A percentile compares a stretch with the other conserved stretches of the same genome.
These are phyloP conservation scores for Backusella parvicylindrica DNA, from an alignment of 192 early-diverging fungal species.

Conservation along the genomic window DNA sequence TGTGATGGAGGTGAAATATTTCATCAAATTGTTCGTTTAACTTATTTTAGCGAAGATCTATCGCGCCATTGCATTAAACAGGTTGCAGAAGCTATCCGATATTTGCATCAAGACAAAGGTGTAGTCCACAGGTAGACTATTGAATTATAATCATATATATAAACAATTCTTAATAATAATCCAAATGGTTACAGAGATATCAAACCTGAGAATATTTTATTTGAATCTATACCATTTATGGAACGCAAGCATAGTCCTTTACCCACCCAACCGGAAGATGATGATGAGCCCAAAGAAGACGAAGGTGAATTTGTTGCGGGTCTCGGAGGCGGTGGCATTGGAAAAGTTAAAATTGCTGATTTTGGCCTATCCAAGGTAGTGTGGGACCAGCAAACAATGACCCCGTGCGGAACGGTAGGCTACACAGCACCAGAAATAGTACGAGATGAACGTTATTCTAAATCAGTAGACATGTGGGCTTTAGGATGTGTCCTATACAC, in stretches of 20 bases:
- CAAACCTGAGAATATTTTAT: conserved; percentile 89
- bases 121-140: conserved; percentile 58
- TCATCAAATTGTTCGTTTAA: conserved; percentile 76
- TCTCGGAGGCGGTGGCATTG: conserved; percentile 81
- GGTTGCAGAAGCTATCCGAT: conserved; percentile 79
- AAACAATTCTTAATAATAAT: background rate
- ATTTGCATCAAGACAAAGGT: conserved; percentile 78
- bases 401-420: conserved; percentile 90
- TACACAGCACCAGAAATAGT: conserved; percentile 95
- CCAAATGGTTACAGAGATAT: conserved; percentile 65
- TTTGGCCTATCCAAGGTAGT: conserved; percentile 89
- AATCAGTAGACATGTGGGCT: conserved; percentile 84
- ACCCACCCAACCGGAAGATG: conserved; percentile 47
- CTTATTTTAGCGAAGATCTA: conserved; percentile 77
- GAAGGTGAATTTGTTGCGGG: conserved; percentile 73
- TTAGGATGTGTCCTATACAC: conserved; percentile 84
- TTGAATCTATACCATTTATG: conserved; percentile 68
- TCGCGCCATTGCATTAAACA: conserved; percentile 81
- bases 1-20: conserved; percentile 88
- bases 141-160: background rate
- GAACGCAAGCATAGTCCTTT: conserved; percentile 8
- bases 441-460: conserved; percentile 74
- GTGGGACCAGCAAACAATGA: conserved; percentile 80
- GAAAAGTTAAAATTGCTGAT: conserved; percentile 82
- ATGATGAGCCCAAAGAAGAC: conserved; percentile 66